Evolutionary conservation across 768 basidiomycete species (phyloP).

Genomic region (Suillus lakei): DNA sequence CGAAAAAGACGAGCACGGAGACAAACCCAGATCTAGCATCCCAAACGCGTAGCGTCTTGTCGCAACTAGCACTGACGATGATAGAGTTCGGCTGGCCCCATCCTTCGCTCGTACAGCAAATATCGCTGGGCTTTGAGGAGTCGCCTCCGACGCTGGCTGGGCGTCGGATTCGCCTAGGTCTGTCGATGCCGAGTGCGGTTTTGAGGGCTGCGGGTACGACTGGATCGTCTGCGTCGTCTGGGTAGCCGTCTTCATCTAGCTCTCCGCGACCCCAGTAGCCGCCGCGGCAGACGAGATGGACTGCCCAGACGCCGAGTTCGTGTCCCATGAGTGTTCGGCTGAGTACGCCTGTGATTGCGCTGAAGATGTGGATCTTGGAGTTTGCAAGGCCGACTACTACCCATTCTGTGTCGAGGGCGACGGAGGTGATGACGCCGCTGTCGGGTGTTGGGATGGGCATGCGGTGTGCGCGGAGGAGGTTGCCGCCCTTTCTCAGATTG

Average conservation of each 20-base stretch:
- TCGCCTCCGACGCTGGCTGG: conserved; percentile 6
- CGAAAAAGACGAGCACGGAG: background rate
- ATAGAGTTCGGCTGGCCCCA: conserved; percentile 89
- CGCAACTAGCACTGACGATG: conserved; percentile 92
- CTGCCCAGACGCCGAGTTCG: conserved; percentile 90
- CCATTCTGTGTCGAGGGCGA: conserved; percentile 83
- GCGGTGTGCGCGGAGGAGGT: conserved; percentile 68
- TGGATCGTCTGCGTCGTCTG: conserved; percentile 14
- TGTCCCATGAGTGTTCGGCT: conserved; percentile 83
- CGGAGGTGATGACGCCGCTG: conserved; percentile 80
- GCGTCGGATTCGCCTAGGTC: conserved; percentile 22
- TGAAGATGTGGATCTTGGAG: conserved; percentile 84
- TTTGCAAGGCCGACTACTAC: conserved; percentile 91
- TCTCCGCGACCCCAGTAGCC: conserved; percentile 43
- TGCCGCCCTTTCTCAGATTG: conserved; percentile 81
- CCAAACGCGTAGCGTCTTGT: conserved; percentile 92
- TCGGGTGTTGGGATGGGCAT: conserved; percentile 47
- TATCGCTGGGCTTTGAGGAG: conserved; percentile 49
- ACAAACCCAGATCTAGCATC: conserved; percentile 83
- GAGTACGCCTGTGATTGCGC: conserved; percentile 75
- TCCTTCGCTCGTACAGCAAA: conserved; percentile 74
- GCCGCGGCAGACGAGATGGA: conserved; percentile 77
- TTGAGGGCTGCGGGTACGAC: conserved; percentile 42
- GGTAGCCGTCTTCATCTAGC: conserved; percentile 6
- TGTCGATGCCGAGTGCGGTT: conserved; percentile 53